Evolutionary conservation across 2,329 filamentous ascomycete species (phyloP).

Genomic region (Nannizzia gypsea): DNA sequence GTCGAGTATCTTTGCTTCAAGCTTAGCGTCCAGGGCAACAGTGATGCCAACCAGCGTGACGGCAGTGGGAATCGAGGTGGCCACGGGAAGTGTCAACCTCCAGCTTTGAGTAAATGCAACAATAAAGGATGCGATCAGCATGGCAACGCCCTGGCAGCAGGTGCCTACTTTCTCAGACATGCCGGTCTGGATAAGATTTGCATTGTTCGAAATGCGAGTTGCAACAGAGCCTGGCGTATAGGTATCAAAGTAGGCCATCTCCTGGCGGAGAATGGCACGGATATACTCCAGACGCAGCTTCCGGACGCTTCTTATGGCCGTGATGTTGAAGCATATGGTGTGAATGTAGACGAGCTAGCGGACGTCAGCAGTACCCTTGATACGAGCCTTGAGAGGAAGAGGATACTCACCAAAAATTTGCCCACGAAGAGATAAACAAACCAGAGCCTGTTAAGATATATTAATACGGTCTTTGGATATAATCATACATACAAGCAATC

Average conservation of each 20-base stretch:
- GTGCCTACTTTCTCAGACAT: conserved; percentile 17
- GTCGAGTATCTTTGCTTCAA: conserved; percentile 26
- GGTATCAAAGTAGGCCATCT: conserved; percentile 22
- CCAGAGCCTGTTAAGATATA: conserved; percentile 37
- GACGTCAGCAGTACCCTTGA: neutral
- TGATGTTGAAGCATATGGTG: conserved; percentile 42
- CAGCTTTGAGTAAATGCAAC: conserved; percentile 32
- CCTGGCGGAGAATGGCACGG: conserved; percentile 16
- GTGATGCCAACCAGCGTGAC: conserved; percentile 19
- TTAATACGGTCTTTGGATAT: neutral
- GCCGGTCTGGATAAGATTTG: conserved; percentile 15
- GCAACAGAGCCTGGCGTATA: conserved; percentile 16
- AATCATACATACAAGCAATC: neutral
- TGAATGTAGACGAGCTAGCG: conserved; percentile 50
- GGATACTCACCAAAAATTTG: conserved; percentile 25
- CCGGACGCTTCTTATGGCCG: conserved; percentile 21
- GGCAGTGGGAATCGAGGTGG: conserved; percentile 38
- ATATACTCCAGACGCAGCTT: conserved; percentile 18
- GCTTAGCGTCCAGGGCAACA: conserved; percentile 15
- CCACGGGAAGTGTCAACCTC: conserved; percentile 36
- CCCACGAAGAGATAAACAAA: conserved; percentile 60
- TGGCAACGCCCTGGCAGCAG: conserved; percentile 13
- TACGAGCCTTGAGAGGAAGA: neutral
- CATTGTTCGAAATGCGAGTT: conserved; percentile 18
- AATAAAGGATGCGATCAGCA: conserved; percentile 30